These are phyloP conservation scores for Neofusicoccum laricinum DNA, from an alignment of 2,329 filamentous ascomycete species.

Conservation along the genomic window DNA sequence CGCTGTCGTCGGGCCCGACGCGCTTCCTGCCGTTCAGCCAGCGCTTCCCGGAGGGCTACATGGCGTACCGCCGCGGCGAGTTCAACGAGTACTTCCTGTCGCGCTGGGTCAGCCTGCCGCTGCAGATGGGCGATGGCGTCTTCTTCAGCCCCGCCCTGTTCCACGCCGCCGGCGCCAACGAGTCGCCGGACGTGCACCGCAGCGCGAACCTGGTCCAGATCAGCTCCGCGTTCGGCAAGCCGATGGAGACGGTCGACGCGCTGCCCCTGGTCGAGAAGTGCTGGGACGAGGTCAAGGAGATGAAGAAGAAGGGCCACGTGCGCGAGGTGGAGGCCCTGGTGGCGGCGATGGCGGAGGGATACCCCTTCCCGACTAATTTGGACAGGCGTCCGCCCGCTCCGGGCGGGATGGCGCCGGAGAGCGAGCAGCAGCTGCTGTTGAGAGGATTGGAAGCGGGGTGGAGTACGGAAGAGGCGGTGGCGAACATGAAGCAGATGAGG, in stretches of 20 bases:
- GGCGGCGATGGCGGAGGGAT: slow-evolving; percentile 54
- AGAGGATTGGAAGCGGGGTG: slow-evolving; percentile 44
- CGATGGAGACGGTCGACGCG: slow-evolving; percentile 61
- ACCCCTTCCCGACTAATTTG: slow-evolving; percentile 62
- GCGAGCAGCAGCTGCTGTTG: slow-evolving; percentile 54
- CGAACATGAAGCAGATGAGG: slow-evolving; percentile 38
- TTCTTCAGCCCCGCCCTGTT: slow-evolving; percentile 65
- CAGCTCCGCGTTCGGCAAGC: slow-evolving; percentile 60
- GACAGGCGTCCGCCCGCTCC: slow-evolving; percentile 55
- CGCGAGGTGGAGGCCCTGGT: slow-evolving; percentile 48
- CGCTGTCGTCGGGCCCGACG: slow-evolving; percentile 57
- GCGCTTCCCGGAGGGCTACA: slow-evolving; percentile 54
- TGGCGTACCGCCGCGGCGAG: slow-evolving; percentile 54
- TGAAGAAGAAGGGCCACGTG: slow-evolving; percentile 39
- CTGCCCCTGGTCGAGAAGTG: slow-evolving; percentile 46
- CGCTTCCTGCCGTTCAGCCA: slow-evolving; percentile 61
- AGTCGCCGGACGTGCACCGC: slow-evolving; percentile 47
- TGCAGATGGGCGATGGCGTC: slow-evolving; percentile 57
- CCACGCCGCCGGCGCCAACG: slow-evolving; percentile 62
- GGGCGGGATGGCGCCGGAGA: slow-evolving; percentile 59
- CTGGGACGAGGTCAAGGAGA: slow-evolving; percentile 41
- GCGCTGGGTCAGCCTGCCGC: slow-evolving; percentile 52
- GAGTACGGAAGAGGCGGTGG: slow-evolving; percentile 41
- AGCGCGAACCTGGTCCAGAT: slow-evolving; percentile 63
- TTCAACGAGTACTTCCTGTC: slow-evolving; percentile 56